Evolutionary conservation across 176 grass and related monocot species (phyloP).

Genomic region (Aechmea fasciata): DNA sequence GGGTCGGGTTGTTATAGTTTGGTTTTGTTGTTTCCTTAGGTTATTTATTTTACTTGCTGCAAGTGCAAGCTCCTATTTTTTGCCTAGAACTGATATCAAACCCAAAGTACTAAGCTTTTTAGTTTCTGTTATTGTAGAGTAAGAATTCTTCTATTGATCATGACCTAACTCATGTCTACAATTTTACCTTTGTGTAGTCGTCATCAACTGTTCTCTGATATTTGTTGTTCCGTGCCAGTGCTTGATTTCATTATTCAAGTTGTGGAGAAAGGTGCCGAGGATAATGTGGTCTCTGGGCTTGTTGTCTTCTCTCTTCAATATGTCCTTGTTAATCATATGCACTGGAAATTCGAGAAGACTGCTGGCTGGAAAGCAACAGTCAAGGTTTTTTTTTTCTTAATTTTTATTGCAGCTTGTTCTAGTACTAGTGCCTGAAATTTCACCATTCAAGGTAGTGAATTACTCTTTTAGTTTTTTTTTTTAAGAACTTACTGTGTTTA

Average conservation of each 20-base stretch:
- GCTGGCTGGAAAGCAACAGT: conserved; percentile 58
- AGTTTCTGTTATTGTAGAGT: not conserved
- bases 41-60: too few relatives aligned
- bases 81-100: not conserved
- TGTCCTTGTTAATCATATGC: conserved; percentile 83
- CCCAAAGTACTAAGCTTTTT: not conserved
- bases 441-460: too few relatives aligned
- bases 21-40: too few relatives aligned
- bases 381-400: conserved; percentile 34
- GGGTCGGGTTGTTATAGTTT: too few relatives aligned
- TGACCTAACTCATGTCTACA: not conserved
- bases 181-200: conserved; percentile 13
- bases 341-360: conserved; percentile 73
- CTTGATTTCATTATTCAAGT: conserved; percentile 80
- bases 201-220: conserved; percentile 23
- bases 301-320: conserved; percentile 72
- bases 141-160: too few relatives aligned
- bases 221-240: conserved; percentile 40
- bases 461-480: too few relatives aligned
- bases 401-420: not conserved
- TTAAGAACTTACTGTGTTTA: too few relatives aligned
- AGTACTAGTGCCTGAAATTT: too few relatives aligned
- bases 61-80: too few relatives aligned
- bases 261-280: conserved; percentile 56
- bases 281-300: conserved; percentile 49